Percentiles rank a stretch among this genome's conserved stretches.
These are phyloP conservation scores for Citrullus amarus DNA, from an alignment of 306 rosid species.

Conservation along the genomic window DNA sequence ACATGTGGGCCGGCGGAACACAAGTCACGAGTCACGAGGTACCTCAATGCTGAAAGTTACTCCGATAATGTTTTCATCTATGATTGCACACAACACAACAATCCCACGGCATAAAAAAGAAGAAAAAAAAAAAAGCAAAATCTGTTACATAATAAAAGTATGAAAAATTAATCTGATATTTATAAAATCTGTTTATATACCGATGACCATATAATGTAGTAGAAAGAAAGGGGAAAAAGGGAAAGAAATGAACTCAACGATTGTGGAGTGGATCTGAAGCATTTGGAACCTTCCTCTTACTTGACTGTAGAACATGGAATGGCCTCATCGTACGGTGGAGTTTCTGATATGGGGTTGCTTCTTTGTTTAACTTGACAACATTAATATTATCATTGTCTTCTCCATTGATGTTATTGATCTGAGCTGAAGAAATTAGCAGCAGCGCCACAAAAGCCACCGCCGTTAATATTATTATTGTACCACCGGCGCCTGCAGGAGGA, in stretches of 20 bases:
- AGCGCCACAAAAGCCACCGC: slow-evolving; percentile 24
- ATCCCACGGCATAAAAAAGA: no score
- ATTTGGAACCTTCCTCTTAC: slow-evolving; percentile 76
- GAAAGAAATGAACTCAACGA: slow-evolving; percentile 30
- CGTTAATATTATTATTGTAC: neutral
- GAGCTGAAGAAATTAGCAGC: slow-evolving; percentile 21
- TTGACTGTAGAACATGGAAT: slow-evolving; percentile 32
- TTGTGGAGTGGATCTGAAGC: slow-evolving; percentile 94
- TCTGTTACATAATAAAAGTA: neutral
- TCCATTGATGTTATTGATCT: neutral
- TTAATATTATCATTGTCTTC: neutral
- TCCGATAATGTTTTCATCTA: neutral
- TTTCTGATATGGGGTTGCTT: neutral
- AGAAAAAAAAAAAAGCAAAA: neutral
- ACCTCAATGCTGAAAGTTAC: neutral
- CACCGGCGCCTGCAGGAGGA: slow-evolving; percentile 12
- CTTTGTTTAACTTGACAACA: neutral
- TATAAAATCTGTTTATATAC: neutral
- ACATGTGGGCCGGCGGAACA: no score
- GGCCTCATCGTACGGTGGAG: slow-evolving; percentile 13
- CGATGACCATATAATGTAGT: neutral
- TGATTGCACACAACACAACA: neutral
- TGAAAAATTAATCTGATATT: neutral
- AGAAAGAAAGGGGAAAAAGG: neutral
- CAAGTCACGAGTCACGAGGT: no score